Evolutionary conservation across 139 green algal genomes (phyloP).

Genomic region (Coelastrella sp.): DNA sequence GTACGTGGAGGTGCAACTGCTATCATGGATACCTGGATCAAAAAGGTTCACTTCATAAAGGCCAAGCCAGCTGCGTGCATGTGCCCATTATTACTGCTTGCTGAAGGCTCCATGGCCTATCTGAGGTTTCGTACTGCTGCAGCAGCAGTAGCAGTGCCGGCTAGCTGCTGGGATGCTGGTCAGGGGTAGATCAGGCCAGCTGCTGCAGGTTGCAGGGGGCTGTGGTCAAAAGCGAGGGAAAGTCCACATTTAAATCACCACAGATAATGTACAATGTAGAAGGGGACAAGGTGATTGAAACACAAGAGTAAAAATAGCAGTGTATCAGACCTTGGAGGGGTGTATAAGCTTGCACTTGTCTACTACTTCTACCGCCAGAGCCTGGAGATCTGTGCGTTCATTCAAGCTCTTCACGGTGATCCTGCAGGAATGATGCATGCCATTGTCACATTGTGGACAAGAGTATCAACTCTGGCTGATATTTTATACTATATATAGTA

Average conservation of each 20-base stretch:
- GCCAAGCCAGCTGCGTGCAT: too few relatives aligned
- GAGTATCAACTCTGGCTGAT: too few relatives aligned
- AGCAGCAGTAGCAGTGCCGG: background rate
- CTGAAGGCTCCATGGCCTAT: too few relatives aligned
- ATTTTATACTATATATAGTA: too few relatives aligned
- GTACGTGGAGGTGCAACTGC: too few relatives aligned
- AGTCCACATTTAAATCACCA: too few relatives aligned
- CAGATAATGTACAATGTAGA: background rate
- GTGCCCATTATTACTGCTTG: background rate
- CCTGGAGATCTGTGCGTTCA: slow-evolving; percentile 64
- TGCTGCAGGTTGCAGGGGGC: background rate
- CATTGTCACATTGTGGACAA: background rate
- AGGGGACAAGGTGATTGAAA: background rate
- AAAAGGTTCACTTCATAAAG: background rate
- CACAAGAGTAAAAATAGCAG: background rate
- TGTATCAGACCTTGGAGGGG: slow-evolving; percentile 61
- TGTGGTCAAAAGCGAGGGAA: too few relatives aligned
- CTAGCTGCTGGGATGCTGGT: too few relatives aligned
- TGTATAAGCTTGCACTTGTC: slow-evolving; percentile 88
- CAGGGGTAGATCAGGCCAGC: background rate
- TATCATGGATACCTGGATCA: too few relatives aligned
- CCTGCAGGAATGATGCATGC: slow-evolving; percentile 42
- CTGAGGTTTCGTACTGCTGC: background rate
- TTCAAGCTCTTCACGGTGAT: slow-evolving; percentile 75
- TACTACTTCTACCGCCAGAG: slow-evolving; percentile 76